A percentile compares a stretch with the other conserved stretches of the same genome.
Evolutionary conservation across 768 basidiomycete species (phyloP).

Genomic region (Tremella fuciformis): DNA sequence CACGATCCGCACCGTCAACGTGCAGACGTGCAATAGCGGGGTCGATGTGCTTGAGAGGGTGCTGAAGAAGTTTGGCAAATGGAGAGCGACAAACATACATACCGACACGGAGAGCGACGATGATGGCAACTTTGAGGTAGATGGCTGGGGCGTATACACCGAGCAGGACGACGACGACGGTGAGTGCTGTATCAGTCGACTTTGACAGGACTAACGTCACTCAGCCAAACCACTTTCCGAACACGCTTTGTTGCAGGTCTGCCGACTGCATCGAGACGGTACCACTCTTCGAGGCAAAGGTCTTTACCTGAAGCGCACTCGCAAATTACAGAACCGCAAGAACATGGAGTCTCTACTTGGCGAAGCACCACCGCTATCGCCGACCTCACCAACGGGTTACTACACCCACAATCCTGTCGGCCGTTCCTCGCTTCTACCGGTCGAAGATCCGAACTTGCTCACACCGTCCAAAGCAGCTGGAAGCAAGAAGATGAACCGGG

Average conservation of each 20-base stretch:
- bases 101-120: conserved; percentile 61
- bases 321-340: conserved; percentile 52
- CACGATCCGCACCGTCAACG: conserved; percentile 68
- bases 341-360: conserved; percentile 58
- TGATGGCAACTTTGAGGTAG: conserved; percentile 73
- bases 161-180: conserved; percentile 60
- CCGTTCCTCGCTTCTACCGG: neutral
- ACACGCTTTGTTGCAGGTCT: conserved; percentile 74
- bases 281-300: conserved; percentile 70
- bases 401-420: conserved; percentile 12
- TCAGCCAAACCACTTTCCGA: conserved; percentile 75
- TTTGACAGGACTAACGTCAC: neutral
- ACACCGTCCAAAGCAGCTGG: conserved; percentile 22
- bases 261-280: conserved; percentile 73
- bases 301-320: conserved; percentile 65
- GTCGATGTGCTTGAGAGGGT: conserved; percentile 84
- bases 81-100: conserved; percentile 35
- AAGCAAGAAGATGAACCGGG: conserved; percentile 72
- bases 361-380: conserved; percentile 55
- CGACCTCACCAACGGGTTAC: conserved; percentile 51
- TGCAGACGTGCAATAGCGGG: conserved; percentile 69
- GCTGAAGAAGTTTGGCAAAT: conserved; percentile 82
- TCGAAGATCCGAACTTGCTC: conserved; percentile 35
- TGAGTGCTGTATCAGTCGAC: conserved; percentile 16
- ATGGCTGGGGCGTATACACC: conserved; percentile 84